Evolutionary conservation across 768 basidiomycete genomes (phyloP).

Genomic region (Wakefieldia striispora): DNA sequence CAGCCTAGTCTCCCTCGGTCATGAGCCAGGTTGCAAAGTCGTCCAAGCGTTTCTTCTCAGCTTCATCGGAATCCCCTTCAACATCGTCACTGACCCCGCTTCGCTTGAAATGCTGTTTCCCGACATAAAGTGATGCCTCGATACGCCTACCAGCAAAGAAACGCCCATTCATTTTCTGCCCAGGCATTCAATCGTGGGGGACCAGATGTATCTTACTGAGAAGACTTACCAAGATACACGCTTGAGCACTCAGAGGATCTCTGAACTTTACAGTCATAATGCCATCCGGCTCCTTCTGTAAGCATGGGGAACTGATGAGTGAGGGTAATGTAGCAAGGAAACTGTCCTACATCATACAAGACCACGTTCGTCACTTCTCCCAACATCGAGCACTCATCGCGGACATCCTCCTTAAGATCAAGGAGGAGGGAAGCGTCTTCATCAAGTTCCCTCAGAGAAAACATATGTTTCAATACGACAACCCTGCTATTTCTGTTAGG

Average conservation of each 20-base stretch:
- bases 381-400: constrained; percentile 85
- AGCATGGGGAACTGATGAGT: constrained; percentile 3
- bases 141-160: constrained; percentile 85
- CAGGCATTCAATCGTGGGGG: neutral
- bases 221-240: constrained; percentile 75
- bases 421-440: constrained; percentile 82
- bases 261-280: constrained; percentile 96
- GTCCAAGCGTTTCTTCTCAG: constrained; percentile 82
- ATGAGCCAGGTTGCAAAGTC: constrained; percentile 87
- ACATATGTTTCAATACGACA: constrained; percentile 96
- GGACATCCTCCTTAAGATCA: constrained; percentile 94
- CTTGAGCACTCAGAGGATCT: constrained; percentile 89
- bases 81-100: constrained; percentile 65
- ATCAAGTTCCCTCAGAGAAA: constrained; percentile 79
- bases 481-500: constrained; percentile 66
- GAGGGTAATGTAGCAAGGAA: neutral
- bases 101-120: constrained; percentile 78
- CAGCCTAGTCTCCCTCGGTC: constrained; percentile 63
- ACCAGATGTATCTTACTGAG: neutral
- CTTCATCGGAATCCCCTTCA: constrained; percentile 65
- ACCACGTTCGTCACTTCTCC: constrained; percentile 97
- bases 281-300: constrained; percentile 87
- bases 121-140: constrained; percentile 78
- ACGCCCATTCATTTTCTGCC: constrained; percentile 90
- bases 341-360: constrained; percentile 80